Evolutionary conservation across 2,329 filamentous ascomycete genomes (phyloP).

Genomic region (Cladosporium phlei): DNA sequence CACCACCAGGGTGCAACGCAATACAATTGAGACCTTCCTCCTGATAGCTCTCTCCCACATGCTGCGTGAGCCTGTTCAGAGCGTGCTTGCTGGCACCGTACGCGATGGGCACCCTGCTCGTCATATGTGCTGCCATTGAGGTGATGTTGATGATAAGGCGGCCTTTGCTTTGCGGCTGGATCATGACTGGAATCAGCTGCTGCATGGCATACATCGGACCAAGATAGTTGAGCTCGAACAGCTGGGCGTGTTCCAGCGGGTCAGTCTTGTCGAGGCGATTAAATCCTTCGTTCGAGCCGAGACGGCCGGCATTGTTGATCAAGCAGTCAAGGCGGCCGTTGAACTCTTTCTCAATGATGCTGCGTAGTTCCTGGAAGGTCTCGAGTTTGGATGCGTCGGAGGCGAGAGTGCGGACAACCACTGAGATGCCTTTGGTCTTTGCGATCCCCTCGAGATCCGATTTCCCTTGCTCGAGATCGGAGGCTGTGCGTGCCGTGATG

Average conservation of each 20-base stretch:
- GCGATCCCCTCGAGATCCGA: constrained; percentile 3
- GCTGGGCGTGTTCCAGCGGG: constrained; percentile 3
- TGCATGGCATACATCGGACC: constrained; percentile 10
- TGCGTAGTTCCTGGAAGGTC: constrained; percentile 7
- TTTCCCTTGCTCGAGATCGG: constrained; percentile 10
- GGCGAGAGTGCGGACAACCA: constrained; percentile 2
- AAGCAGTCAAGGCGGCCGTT: not conserved
- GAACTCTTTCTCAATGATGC: constrained; percentile 13
- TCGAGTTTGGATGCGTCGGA: constrained; percentile 12
- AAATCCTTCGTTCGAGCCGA: constrained; percentile 7
- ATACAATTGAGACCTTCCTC: constrained; percentile 14
- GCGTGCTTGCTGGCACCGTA: constrained; percentile 17
- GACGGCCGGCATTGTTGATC: constrained; percentile 18
- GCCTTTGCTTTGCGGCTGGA: not conserved
- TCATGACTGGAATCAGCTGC: constrained; percentile 4
- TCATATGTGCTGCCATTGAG: constrained; percentile 16
- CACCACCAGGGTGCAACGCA: constrained; percentile 18
- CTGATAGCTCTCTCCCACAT: constrained; percentile 13
- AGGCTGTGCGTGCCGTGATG: constrained; percentile 16
- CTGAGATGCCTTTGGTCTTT: not conserved
- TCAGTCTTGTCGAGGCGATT: constrained; percentile 5
- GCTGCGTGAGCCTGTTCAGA: constrained; percentile 17
- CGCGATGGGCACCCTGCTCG: constrained; percentile 15
- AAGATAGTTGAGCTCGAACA: constrained; percentile 9
- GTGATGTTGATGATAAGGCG: constrained; percentile 17